Conservation (phyloP, 139 green algal genomes). For the Eudorina sp. region DNA sequence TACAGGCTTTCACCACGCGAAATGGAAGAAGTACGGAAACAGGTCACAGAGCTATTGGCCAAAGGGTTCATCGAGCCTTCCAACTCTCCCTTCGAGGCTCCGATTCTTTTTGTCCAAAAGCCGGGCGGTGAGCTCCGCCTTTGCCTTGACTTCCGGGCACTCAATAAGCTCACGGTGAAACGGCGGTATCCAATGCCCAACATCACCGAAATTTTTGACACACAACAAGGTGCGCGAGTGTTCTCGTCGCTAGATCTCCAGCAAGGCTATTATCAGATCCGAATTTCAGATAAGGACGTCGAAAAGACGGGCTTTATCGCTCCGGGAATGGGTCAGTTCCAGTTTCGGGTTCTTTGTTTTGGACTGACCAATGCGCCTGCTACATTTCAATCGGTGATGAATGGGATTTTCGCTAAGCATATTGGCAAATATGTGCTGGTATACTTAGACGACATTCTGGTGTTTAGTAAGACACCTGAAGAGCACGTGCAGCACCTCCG, state of each 20-base stretch:
- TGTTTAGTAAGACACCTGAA: too few species aligned
- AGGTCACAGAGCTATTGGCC: slow-evolving; percentile 66
- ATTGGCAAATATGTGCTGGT: slow-evolving; percentile 66
- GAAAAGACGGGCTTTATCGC: slow-evolving; percentile 58
- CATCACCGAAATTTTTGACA: too few species aligned
- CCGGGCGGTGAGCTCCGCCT: too few species aligned
- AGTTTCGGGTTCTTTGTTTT: slow-evolving; percentile 64
- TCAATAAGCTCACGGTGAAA: too few species aligned
- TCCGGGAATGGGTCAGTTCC: slow-evolving; percentile 57
- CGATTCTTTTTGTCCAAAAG: too few species aligned
- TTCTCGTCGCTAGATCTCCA: slow-evolving; percentile 59
- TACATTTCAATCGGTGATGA: slow-evolving; percentile 68
- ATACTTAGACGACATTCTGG: slow-evolving; percentile 86
- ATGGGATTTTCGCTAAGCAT: slow-evolving; percentile 46
- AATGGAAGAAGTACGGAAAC: slow-evolving; percentile 61
- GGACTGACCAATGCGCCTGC: slow-evolving; percentile 70
- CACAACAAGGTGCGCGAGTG: background rate
- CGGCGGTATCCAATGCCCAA: too few species aligned
- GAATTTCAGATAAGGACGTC: slow-evolving; percentile 45
- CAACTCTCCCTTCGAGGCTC: too few species aligned
- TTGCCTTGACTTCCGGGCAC: too few species aligned
- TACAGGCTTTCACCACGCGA: slow-evolving; percentile 65
- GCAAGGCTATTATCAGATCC: slow-evolving; percentile 60
- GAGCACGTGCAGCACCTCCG: slow-evolving; percentile 67
- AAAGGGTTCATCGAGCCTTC: too few species aligned